Conservation (phyloP, 495 filamentous ascomycete genomes). For the Penicillium macrosclerotiorum region DNA sequence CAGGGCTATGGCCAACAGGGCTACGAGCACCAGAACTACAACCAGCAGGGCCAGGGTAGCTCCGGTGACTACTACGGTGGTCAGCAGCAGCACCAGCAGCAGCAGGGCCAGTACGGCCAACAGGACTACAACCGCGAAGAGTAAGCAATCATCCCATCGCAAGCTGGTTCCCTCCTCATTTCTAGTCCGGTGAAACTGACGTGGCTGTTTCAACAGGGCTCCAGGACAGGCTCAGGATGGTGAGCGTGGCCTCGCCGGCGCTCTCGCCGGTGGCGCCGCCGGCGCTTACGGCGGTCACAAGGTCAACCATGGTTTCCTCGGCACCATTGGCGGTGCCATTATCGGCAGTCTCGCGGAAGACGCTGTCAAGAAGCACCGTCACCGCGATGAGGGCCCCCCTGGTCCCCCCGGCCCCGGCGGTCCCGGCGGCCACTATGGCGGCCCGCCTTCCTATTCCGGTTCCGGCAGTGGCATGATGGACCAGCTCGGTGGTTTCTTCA, state of each 20-base stretch:
- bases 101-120: slow-evolving; percentile 18
- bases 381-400: slow-evolving; percentile 24
- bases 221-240: slow-evolving; percentile 44
- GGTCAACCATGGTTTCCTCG: slow-evolving; percentile 49
- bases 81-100: slow-evolving; percentile 26
- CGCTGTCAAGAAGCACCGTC: slow-evolving; percentile 43
- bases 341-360: slow-evolving; percentile 47
- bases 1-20: slow-evolving; percentile 23
- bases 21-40: slow-evolving; percentile 14
- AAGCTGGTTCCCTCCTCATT: neutral
- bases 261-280: slow-evolving; percentile 45
- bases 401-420: slow-evolving; percentile 13
- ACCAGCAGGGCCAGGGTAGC: slow-evolving; percentile 6
- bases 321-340: slow-evolving; percentile 50
- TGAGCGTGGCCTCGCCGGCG: slow-evolving; percentile 48
- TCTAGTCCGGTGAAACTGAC: too few species aligned
- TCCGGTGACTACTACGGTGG: slow-evolving; percentile 34
- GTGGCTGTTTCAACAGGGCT: too few species aligned
- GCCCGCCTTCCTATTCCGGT: slow-evolving; percentile 17
- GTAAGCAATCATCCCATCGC: slow-evolving; percentile 19
- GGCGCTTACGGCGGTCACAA: slow-evolving; percentile 50
- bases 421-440: slow-evolving; percentile 21
- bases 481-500: slow-evolving; percentile 44
- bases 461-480: slow-evolving; percentile 37
- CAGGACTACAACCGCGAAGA: slow-evolving; percentile 27